Conservation (phyloP, 2,329 filamentous ascomycete species). For the Diplodia seriata region DNA sequence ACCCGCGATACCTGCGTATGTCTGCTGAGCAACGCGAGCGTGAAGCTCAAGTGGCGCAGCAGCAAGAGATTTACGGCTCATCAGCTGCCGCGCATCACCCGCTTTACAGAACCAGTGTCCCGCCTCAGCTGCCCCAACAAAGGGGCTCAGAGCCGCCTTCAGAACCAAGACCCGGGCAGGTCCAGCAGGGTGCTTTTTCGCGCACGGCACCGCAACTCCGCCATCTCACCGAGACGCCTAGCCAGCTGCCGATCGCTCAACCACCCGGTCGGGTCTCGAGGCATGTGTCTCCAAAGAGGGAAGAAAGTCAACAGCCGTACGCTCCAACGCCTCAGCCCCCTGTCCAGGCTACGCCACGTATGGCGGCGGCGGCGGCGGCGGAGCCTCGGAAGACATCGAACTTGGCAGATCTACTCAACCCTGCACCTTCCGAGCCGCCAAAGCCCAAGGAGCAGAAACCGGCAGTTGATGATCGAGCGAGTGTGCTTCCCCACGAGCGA, state of each 20-base stretch:
- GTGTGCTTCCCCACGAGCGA: slow-evolving; percentile 26
- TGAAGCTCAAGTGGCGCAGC: slow-evolving; percentile 16
- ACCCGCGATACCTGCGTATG: slow-evolving; percentile 22
- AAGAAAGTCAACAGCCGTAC: slow-evolving; percentile 26
- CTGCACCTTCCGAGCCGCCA: slow-evolving; percentile 33
- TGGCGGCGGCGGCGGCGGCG: slow-evolving; percentile 38
- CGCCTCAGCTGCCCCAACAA: slow-evolving; percentile 7
- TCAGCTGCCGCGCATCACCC: slow-evolving; percentile 34
- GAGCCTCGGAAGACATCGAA: slow-evolving; percentile 45
- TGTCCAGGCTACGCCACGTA: slow-evolving; percentile 20
- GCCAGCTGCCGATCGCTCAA: slow-evolving; percentile 36
- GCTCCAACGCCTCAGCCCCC: slow-evolving; percentile 9
- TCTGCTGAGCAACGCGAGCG: slow-evolving; percentile 29
- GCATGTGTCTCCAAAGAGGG: slow-evolving; percentile 26
- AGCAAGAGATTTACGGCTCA: slow-evolving; percentile 14
- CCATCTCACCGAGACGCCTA: slow-evolving; percentile 39
- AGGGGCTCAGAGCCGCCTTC: slow-evolving; percentile 40
- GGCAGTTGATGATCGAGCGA: slow-evolving; percentile 16
- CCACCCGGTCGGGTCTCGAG: slow-evolving; percentile 19
- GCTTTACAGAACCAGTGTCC: slow-evolving; percentile 40
- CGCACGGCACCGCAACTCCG: slow-evolving; percentile 35
- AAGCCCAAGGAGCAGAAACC: slow-evolving; percentile 25
- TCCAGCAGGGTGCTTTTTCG: slow-evolving; percentile 38
- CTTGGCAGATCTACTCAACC: slow-evolving; percentile 47
- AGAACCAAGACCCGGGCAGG: slow-evolving; percentile 42